Base-by-base conservation (phyloP, 176 grass and related monocot species). In the Juncus inflexus region DNA sequence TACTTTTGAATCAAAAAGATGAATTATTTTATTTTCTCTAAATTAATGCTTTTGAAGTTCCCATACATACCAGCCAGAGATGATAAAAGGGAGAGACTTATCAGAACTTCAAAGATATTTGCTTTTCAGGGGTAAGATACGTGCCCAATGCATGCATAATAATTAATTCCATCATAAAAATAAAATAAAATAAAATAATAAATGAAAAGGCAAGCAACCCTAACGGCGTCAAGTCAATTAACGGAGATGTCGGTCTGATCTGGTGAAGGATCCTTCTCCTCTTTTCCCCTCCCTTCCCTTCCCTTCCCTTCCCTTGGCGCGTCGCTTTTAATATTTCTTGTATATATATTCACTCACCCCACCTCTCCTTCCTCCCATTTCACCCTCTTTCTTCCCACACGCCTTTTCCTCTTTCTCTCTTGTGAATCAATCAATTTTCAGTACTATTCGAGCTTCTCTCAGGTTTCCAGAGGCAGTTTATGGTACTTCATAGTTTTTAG, bases 241-340 rank as follows among this genome's bases (percentile, higher is more conserved):
- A 69, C 65, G 65, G 52, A 40, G 12, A 15, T 14, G 14, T 12
- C 55, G 79, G 86, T 28, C 65, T 65, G 57, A 85, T 88, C 76
- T 66, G 79, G 90, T 81, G 90, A 73, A 88, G 85, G 82, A 7
- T 5, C 12, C 35, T 62, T 62, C 60, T 39, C 11, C 77, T 76
- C 75, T 35, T 15, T 63, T 28, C 52, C 15, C 62, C 37, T 56
- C 9, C 63, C 42, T 57, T 7, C 3, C 39, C 15, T 62, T n/a
- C 11, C 57, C 10, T 60, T 60, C 4, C 19, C 14, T 60, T 60
- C 57, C 57, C 9, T 9, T 60, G 57, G 57, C 4, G 57, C 57
- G 19, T 60, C 6, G 9, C 43, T 9, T 47, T 47, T 47, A 47
- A 47, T 47, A 5, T 6, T 47, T 47, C 19, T 2, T 47, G 9